Percentiles rank a stretch among this genome's conserved stretches.
phyloP scores from a whole-genome alignment of 1,139 yeast genomes.

The Candida dubliniensis region DNA sequence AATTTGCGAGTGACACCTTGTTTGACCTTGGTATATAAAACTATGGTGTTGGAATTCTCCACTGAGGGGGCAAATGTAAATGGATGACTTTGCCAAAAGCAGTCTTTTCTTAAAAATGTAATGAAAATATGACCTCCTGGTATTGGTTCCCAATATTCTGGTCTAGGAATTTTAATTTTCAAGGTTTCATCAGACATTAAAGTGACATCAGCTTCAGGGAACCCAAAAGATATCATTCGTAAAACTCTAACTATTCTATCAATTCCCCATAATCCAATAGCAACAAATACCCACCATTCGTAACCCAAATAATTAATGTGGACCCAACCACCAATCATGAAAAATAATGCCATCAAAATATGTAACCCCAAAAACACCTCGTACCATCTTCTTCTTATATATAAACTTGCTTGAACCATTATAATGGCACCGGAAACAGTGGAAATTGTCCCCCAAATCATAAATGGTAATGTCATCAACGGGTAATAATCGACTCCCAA shows the following conservation, averaged over 20 bases:
- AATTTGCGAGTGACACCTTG: constrained; percentile 36
- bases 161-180: constrained; percentile 40
- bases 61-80: constrained; percentile 47
- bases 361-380: constrained; percentile 65
- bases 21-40: constrained; percentile 32
- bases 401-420: constrained; percentile 47
- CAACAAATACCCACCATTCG: constrained; percentile 49
- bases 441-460: constrained; percentile 53
- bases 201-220: constrained; percentile 42
- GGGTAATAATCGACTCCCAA: constrained; percentile 15
- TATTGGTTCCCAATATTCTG: constrained; percentile 36
- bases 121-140: constrained; percentile 65
- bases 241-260: constrained; percentile 56
- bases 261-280: constrained; percentile 61
- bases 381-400: constrained; percentile 56
- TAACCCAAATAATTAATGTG: constrained; percentile 55
- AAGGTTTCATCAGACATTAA: constrained; percentile 46
- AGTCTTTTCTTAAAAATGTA: constrained; percentile 51
- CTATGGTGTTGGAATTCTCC: constrained; percentile 19
- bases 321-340: constrained; percentile 57
- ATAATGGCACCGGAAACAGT: constrained; percentile 36
- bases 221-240: constrained; percentile 50
- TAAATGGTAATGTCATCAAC: constrained; percentile 32
- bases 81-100: constrained; percentile 76
- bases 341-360: constrained; percentile 53